Evolutionary conservation across 2,329 filamentous ascomycete species (phyloP), one percentile per base, ranked within the genome.

Genomic region (Polytolypa hystricis): DNA sequence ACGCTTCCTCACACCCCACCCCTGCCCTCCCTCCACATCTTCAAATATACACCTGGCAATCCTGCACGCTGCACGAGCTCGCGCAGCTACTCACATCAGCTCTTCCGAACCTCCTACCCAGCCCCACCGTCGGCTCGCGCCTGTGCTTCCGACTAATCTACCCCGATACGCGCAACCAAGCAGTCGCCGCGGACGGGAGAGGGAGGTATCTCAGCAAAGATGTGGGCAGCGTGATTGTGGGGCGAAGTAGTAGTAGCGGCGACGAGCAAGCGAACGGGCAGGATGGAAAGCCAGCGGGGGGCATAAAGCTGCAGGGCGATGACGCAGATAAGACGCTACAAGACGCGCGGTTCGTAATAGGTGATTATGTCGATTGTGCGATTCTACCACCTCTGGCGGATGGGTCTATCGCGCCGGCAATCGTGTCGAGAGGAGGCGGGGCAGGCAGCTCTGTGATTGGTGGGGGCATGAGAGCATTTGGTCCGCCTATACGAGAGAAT

Each of bases 101-200:
- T 1, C 67, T 84, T 1, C 81, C 83, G 0, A 62, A 67, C 2
- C 64, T 85, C 14, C 71, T 94, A 2, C 84, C 86, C 1, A 66
- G 71, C 25, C 83, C 83, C 0, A 74, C 79, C 5, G 71, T 86
- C 27, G 87, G 89, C 42, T 89, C 86, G 6, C 77, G 89, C 37
- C 70, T 95, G n/a, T 78, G 77, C 42, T 96, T 91, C 62, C 81
- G 87, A 32, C 73, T 94, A 12, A 76, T 95, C 37, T 94, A 82
- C 55, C 81, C 83, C 2, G 85, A 94, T 58, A 74, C 81, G 16
- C 61, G 67, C 35, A 60, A 58, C 30, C 57, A 32, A 21, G 30
- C 19, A 8, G 20, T 29, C 67, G 41, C 51, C 61, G 37, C 45
- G 57, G 51, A 63, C 34, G 62, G 58, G 17, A 60, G 69, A 34